Base-by-base conservation (phyloP, 768 basidiomycete species). In the Leccinum subgranulosum region DNA sequence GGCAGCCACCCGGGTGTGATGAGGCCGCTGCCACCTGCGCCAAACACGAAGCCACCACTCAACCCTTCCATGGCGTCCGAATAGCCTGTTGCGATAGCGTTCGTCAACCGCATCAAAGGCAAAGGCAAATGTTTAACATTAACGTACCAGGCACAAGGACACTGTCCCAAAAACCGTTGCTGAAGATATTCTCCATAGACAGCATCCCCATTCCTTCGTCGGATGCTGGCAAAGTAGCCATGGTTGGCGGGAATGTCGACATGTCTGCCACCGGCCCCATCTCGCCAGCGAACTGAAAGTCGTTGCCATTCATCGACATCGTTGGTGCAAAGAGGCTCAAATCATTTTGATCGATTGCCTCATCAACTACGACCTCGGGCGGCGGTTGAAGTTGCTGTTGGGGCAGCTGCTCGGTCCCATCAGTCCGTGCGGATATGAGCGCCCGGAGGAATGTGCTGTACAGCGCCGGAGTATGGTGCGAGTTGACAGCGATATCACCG, bases 231-330 rank as follows among this genome's bases (percentile, higher is more conserved):
- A 75, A 55, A 5, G 84, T 79, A 49, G 84, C 86, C 87, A 92
- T 91, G 53, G 87, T 91, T n/a, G 91, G 91, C 50, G 90, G 91
- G 81, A 92, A 92, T 54, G 85, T 90, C 49, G 87, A 83, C 64
- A 92, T 85, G 69, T 92, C 90, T 59, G 81, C 83, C 15, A 86
- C 88, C 4, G 88, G 90, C 0, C 90, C 91, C 88, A 92, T 92
- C 77, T 93, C 91, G 53, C 89, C 78, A 53, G 84, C 84, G 64
- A 89, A 87, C 58, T 87, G 83, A 73, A 86, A 90, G 64, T 84
- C 84, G 60, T 78, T 17, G 17, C 66, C 63, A 43, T 63, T 71
- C 50, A 52, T 41, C 64, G 51, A 66, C 55, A 45, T 62, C 41
- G 49, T 60, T 60, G 60, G 17, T 15, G 53, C 70, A 28, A 73